Base-by-base conservation (phyloP, 257 asterid species). In the Rhazya stricta region DNA sequence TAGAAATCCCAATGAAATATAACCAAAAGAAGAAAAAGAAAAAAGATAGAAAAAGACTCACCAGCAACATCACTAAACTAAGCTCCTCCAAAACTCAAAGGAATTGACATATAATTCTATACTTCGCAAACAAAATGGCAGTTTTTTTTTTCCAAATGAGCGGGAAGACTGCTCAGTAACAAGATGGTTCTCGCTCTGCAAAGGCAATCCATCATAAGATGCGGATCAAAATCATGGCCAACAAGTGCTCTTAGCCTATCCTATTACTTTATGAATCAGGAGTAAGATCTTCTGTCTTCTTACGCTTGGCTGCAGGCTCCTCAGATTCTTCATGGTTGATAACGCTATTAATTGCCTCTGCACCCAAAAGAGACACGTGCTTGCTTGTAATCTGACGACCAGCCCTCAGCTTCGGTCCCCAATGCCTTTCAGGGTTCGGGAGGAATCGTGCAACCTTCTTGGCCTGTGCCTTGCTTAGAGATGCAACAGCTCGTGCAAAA, bases 321-420 rank as follows among this genome's bases (percentile, higher is more conserved):
- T 83, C 90, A 0, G 71, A 81, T 9, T 72, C 84, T 67, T 88
- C 83, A 5, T 80, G 76, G 50, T 83, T 83, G 37, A 25, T 67
- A 25, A 87, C 45, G 54, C 79, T 89, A 36, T 86, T 88, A 63
- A 95, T 66, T 1, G 91, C 97, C 8, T 91, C 93, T 21, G 80
- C 87, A 45, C 99, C 99, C 45, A 92, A 76, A 79, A 95, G 94
- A 39, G 99, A 95, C 9, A 81, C 87, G 57, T 95, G 98, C 79
- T 95, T 95, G 85, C 90, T 88, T 0, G 94, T 92, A 50, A 95
- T 86, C 79, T 81, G 83, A 34, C 99, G 97, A 8, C 99, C 99
- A 1, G 99, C 99, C 85, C 96, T 95, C n/a, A 92, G 89, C 82
- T 95, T 95, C 39, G 99, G 99, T n/a, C 99, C 99, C 99, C 99